These are phyloP conservation scores for Paramyrothecium sp. DNA, from an alignment of 2,329 filamentous ascomycete genomes.

Conservation along the genomic window DNA sequence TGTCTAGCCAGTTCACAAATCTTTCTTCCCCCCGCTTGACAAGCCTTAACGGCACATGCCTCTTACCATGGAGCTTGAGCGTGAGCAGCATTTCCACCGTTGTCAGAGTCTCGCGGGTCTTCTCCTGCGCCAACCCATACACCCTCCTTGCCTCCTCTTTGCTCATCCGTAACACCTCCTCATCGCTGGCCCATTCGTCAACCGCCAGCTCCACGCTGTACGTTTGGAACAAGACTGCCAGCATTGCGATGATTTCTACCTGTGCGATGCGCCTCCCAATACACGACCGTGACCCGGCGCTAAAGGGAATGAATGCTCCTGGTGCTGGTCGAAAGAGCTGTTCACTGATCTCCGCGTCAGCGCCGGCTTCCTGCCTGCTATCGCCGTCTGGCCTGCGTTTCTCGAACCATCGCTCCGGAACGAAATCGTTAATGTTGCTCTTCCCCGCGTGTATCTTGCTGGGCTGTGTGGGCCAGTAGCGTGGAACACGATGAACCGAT, in stretches of 20 bases:
- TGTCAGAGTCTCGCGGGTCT: constrained; percentile 50
- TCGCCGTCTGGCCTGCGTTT: constrained; percentile 16
- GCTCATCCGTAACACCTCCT: constrained; percentile 52
- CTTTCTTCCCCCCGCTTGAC: constrained; percentile 69
- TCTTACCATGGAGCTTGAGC: constrained; percentile 63
- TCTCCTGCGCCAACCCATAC: constrained; percentile 60
- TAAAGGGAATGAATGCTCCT: constrained; percentile 59
- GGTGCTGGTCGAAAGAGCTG: constrained; percentile 58
- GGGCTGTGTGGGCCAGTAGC: constrained; percentile 64
- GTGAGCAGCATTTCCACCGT: constrained; percentile 65
- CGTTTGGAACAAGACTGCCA: constrained; percentile 54
- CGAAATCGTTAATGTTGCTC: constrained; percentile 65
- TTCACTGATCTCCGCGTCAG: constrained; percentile 8
- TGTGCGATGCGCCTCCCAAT: constrained; percentile 58
- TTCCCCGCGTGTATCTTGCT: constrained; percentile 39
- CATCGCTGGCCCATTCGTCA: constrained; percentile 53
- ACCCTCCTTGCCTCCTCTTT: constrained; percentile 43
- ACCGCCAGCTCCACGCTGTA: constrained; percentile 72
- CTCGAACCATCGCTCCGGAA: constrained; percentile 71
- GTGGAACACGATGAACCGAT: constrained; percentile 65
- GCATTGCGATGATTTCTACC: constrained; percentile 54
- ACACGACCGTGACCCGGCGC: constrained; percentile 56
- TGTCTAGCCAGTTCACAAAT: constrained; percentile 50
- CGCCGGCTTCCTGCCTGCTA: constrained; percentile 12
- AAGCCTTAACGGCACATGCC: constrained; percentile 64